These are phyloP conservation scores for Ocimum tenuiflorum DNA, from an alignment of 257 asterid species.

Conservation along the genomic window DNA sequence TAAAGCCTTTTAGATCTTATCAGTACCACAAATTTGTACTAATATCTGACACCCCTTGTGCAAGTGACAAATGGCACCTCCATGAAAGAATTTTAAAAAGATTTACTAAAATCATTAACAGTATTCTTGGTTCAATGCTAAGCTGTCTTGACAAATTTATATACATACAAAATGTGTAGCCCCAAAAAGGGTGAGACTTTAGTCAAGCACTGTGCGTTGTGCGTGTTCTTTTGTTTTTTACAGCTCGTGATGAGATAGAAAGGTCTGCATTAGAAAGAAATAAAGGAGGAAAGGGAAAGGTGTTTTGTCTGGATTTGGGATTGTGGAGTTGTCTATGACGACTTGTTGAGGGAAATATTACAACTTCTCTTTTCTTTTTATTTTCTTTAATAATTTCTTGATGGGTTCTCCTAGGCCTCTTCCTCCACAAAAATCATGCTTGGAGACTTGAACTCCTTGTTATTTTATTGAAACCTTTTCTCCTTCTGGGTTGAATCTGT, in stretches of 20 bases:
- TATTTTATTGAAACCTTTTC: too few relatives aligned
- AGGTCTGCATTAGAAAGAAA: not conserved
- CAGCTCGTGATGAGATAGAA: conserved; percentile 37
- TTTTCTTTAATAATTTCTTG: not conserved
- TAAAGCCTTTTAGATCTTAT: too few relatives aligned
- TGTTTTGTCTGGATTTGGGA: conserved; percentile 46
- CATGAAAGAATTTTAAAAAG: too few relatives aligned
- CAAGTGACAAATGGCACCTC: too few relatives aligned
- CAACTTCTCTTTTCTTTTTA: not conserved
- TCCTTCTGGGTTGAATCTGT: not conserved
- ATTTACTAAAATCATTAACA: too few relatives aligned
- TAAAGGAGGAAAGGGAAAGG: conserved; percentile 18
- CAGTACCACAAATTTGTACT: too few relatives aligned
- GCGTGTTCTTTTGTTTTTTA: conserved; percentile 15
- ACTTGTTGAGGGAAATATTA: too few relatives aligned
- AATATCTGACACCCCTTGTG: too few relatives aligned
- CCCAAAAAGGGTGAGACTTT: conserved; percentile 10
- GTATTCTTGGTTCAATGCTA: conserved; percentile 12
- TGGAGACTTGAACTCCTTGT: not conserved
- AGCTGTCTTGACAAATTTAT: conserved; percentile 15
- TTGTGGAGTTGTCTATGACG: conserved; percentile 29
- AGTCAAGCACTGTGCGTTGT: conserved; percentile 22
- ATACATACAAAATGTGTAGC: not conserved
- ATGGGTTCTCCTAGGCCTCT: conserved; percentile 44
- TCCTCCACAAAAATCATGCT: conserved; percentile 25